Percentiles rank a stretch among this genome's conserved stretches.
phyloP scores from a whole-genome alignment of 768 basidiomycete genomes.

The Termitomyces titanicus region DNA sequence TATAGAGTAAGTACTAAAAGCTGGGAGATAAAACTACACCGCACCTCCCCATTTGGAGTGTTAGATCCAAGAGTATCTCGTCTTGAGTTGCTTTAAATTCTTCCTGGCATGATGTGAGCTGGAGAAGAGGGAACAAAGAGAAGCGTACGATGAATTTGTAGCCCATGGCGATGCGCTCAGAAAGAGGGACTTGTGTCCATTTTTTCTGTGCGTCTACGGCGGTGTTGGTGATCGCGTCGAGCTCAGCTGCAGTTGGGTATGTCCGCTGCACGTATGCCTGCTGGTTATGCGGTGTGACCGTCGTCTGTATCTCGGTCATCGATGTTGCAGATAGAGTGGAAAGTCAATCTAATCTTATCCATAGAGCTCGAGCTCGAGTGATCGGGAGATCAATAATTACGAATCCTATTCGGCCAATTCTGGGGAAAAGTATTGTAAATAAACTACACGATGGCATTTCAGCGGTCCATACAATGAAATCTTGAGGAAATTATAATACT shows the following conservation, averaged over 20 bases:
- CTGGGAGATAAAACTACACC: constrained; percentile 20
- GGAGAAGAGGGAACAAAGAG: neutral
- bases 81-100: constrained; percentile 49
- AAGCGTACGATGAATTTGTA: constrained; percentile 35
- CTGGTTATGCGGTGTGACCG: constrained; percentile 80
- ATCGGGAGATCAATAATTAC: too few species aligned
- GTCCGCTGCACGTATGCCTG: constrained; percentile 60
- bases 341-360: constrained; percentile 18
- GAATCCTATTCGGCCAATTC: too few species aligned
- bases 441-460: too few species aligned
- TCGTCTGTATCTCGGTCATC: constrained; percentile 58
- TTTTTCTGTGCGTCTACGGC: constrained; percentile 66
- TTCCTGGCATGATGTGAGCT: constrained; percentile 25
- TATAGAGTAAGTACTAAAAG: neutral
- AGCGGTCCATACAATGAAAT: too few species aligned
- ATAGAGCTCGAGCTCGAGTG: too few species aligned
- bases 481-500: too few species aligned
- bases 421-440: too few species aligned
- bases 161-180: constrained; percentile 67
- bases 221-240: constrained; percentile 55
- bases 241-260: constrained; percentile 57
- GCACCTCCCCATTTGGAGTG: constrained; percentile 90
- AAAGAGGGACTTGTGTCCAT: constrained; percentile 73
- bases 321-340: constrained; percentile 10
- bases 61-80: constrained; percentile 71